Percentiles rank a stretch among this genome's conserved stretches.
Conservation (phyloP, 441 rosid species). For the Pelargonium fulgidum region DNA sequence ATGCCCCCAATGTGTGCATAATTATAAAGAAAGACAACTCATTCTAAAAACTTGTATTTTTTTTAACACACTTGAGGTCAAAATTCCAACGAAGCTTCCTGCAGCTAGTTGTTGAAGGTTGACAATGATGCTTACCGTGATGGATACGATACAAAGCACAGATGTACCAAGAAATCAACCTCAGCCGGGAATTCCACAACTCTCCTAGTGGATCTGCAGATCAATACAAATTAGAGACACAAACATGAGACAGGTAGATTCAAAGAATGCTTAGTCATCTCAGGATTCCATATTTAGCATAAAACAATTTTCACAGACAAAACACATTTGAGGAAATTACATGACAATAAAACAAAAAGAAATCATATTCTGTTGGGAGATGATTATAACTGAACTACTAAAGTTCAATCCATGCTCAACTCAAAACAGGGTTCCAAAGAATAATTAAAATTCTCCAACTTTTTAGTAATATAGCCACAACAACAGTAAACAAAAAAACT, state of each 20-base stretch:
- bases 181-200: slow-evolving; percentile 15
- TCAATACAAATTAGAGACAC: slow-evolving; percentile 7
- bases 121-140: slow-evolving; percentile 17
- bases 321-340: background rate
- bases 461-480: background rate
- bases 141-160: slow-evolving; percentile 12
- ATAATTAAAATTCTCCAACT: background rate
- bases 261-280: background rate
- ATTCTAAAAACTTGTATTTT: slow-evolving; percentile 11
- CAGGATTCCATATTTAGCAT: background rate
- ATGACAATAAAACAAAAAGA: slow-evolving; percentile 2
- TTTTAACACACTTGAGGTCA: slow-evolving; percentile 19
- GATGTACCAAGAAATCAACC: slow-evolving; percentile 10
- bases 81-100: slow-evolving; percentile 26
- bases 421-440: slow-evolving; percentile 11
- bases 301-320: background rate
- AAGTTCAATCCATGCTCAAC: slow-evolving; percentile 6
- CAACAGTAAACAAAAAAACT: background rate
- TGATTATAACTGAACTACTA: slow-evolving; percentile 5
- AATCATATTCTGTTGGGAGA: background rate
- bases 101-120: slow-evolving; percentile 16
- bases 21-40: background rate
- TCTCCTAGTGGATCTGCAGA: slow-evolving; percentile 32
- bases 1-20: background rate
- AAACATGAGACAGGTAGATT: slow-evolving; percentile 6